Base-by-base conservation (phyloP, 2,329 filamentous ascomycete genomes). In the Akanthomyces uredinophilus region DNA sequence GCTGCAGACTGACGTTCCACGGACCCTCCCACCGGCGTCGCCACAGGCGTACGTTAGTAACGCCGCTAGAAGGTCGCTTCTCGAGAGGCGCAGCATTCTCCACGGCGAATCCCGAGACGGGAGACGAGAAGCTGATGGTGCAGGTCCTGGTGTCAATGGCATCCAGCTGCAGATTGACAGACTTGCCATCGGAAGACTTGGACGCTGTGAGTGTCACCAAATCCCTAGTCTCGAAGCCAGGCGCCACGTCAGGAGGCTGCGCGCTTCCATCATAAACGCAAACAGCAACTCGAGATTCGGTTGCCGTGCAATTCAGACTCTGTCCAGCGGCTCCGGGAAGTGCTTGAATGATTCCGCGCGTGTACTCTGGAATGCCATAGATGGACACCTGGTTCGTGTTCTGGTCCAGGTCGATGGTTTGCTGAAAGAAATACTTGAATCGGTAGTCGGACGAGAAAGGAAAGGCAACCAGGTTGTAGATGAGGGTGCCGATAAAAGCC, bases 391-490 rank as follows among this genome's bases (percentile, higher is more conserved):
- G 79, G 66, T 92, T 91, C 16, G 81, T 77, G n/a, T 87, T 87
- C 4, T 81, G 85, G 66, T 91, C 89, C 11, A 96, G 82, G 66
- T 96, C 85, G 53, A 97, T 79, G 11, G 84, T 84, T 72, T 99
- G 93, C 55, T 90, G 79, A 73, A 98, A 97, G 74, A 87, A 96
- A 53, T 94, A 81, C 74, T 98, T 98, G 73, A 96, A 86, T 43
- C 91, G 85, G 71, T 87, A 90, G 63, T 86, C 82, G 24, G 84
- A 77, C 0, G 91, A 95, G 75, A 98, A 98, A 0, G 95, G 95
- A 73, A 96, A 97, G 1, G 90, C 91, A 2, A 85, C 77, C 5
- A 97, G 83, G 70, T 96, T 96, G 78, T 96, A 98, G 61, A 93
- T 83, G 32, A 96, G 77, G 1, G 92, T 96, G 35, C 82, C 90